Evolutionary conservation across 257 asterid species (phyloP), one percentile per base, ranked within the genome.

Genomic region (Gardenia jasminoides): DNA sequence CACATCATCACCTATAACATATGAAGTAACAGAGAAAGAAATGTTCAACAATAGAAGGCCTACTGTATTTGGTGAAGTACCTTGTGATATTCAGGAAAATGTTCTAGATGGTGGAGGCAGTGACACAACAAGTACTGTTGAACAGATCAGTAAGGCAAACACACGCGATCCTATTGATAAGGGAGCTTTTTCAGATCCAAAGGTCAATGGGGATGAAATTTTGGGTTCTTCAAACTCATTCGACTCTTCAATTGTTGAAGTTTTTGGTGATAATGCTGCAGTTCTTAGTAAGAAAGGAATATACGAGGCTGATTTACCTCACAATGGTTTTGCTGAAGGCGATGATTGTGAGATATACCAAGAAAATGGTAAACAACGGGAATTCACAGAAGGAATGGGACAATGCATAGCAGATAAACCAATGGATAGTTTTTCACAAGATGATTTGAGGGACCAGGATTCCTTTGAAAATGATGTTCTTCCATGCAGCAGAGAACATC

Each of bases 401-500:
- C 90, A 76, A 74, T 73, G 76, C 76, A 54, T 61, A 43, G 90
- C 88, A 73, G 88, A 83, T 77, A 79, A 79, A 67, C 67, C 62
- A 41, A 71, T 54, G 44, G 77, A 68, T 77, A 81, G 78, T 72
- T 70, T 78, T 70, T 67, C 85, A 67, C 82, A 48, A 67, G 74
- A 76, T 76, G 85, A 69, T 73, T 46, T 67, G 22, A 70, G 54
- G 54, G 62, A 59, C 69, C 87, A 80, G 28, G 77, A 43, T 62
- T 81, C 71, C 24, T 58, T 71, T 52, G 90, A 81, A 77, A 83
- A 79, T 74, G 85, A 80, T 46, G 30, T 36, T 66, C 58, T 75
- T 83, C 83, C 83, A 76, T 50, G 81, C 59, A 81, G 76, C 50
- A 68, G 61, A 74, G 88, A 81, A 39, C 83, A 72, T 66, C 46